phyloP scores from a whole-genome alignment of 768 basidiomycete species.

The Leccinum variicolor region DNA sequence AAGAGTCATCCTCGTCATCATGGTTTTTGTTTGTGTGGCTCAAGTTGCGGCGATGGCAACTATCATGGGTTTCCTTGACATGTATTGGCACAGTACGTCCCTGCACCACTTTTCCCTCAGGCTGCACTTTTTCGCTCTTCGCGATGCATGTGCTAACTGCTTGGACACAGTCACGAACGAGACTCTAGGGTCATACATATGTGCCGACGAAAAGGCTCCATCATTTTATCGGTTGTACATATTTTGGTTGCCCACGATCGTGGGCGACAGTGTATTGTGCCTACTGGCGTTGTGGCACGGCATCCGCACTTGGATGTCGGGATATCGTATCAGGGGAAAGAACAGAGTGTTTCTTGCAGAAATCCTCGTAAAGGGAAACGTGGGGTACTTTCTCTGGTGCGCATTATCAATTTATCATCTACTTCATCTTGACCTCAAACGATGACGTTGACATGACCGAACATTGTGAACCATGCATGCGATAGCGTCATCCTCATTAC shows the following conservation, averaged over 20 bases:
- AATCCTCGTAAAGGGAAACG: background rate
- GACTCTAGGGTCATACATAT: slow-evolving; percentile 2
- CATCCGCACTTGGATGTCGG: background rate
- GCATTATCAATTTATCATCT: no score
- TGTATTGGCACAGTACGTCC: background rate
- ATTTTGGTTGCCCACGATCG: slow-evolving; percentile 10
- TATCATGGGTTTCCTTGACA: background rate
- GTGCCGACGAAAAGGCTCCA: background rate
- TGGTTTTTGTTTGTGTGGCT: background rate
- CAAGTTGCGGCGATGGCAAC: background rate
- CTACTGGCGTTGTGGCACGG: slow-evolving; percentile 2
- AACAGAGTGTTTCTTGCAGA: background rate
- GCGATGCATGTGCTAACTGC: background rate
- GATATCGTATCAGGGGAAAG: no score
- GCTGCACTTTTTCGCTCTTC: no score
- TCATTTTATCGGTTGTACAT: slow-evolving; percentile 1
- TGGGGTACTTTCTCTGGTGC: slow-evolving; percentile 1
- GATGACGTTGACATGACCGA: background rate
- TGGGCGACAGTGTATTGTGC: slow-evolving; percentile 3
- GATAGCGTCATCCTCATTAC: background rate
- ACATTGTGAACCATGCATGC: background rate
- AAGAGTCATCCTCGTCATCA: background rate
- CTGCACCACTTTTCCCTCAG: no score
- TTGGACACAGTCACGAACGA: background rate
- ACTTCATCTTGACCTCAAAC: background rate